Conservation (phyloP, 2,329 filamentous ascomycete genomes). For the Fusarium tuaranense region DNA sequence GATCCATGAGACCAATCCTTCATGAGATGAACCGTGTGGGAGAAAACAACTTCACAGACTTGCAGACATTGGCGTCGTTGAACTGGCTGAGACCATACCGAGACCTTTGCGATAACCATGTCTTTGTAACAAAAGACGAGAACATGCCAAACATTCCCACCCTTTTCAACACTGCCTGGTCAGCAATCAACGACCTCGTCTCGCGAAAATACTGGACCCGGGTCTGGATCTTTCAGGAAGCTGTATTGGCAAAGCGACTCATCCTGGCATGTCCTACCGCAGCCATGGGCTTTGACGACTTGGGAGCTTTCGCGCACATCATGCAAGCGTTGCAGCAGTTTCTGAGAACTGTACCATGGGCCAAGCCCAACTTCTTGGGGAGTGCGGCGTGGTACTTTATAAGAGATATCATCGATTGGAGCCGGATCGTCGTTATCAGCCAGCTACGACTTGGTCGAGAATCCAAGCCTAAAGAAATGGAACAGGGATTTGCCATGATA, state of each 20-base stretch:
- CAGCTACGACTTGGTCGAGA: neutral
- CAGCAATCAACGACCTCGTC: conserved; percentile 7
- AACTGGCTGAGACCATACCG: neutral
- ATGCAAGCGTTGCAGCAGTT: neutral
- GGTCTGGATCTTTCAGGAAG: conserved; percentile 8
- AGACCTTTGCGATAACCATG: neutral
- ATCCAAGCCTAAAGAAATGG: neutral
- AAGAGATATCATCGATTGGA: neutral
- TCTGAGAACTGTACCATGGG: neutral
- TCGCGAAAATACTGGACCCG: neutral
- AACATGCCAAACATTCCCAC: neutral
- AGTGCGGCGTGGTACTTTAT: conserved; percentile 5
- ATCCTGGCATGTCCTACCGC: conserved; percentile 1
- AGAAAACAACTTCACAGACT: neutral
- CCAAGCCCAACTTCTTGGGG: neutral
- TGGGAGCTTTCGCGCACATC: neutral
- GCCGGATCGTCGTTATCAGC: neutral
- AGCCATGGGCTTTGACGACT: conserved; percentile 1
- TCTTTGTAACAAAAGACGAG: neutral
- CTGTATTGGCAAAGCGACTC: neutral
- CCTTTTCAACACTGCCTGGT: neutral
- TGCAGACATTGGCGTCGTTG: neutral
- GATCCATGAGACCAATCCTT: neutral
- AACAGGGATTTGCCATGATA: neutral
- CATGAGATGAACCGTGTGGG: neutral